These are phyloP conservation scores for Rhodotorula sp. DNA, from an alignment of 1,284 basidiomycete genomes.

Conservation along the genomic window DNA sequence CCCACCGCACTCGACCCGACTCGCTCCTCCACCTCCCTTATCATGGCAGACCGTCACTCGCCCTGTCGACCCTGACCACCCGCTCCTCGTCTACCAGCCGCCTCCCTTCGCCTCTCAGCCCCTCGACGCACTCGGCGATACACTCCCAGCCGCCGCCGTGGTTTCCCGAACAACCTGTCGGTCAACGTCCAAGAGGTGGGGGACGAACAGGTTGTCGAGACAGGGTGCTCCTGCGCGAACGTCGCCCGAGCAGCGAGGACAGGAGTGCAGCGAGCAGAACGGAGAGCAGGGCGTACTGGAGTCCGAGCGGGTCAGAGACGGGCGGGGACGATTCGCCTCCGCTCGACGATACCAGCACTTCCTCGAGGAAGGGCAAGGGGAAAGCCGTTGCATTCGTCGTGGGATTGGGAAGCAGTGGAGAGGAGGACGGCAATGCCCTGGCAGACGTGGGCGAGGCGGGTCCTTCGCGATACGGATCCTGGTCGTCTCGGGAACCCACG, in stretches of 20 bases:
- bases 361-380: constrained; percentile 8
- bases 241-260: not conserved
- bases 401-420: constrained; percentile 17
- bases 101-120: not conserved
- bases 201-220: not conserved
- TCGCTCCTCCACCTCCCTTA: not conserved
- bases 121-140: no score
- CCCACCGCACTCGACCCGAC: not conserved
- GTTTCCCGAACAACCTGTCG: not conserved
- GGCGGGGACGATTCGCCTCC: not conserved
- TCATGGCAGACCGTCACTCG: not conserved
- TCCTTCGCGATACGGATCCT: not conserved
- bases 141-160: not conserved
- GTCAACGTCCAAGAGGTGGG: not conserved
- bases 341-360: not conserved
- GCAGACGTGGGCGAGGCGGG: not conserved
- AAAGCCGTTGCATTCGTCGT: constrained; percentile 30
- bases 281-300: no score
- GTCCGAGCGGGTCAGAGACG: not conserved
- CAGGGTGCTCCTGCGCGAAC: no score
- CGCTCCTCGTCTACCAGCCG: not conserved
- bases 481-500: not conserved
- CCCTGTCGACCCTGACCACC: not conserved
- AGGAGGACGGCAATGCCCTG: constrained; percentile 14
- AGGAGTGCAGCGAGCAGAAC: not conserved